Conservation (phyloP, 495 filamentous ascomycete species). For the Podospora pseudocomata region DNA sequence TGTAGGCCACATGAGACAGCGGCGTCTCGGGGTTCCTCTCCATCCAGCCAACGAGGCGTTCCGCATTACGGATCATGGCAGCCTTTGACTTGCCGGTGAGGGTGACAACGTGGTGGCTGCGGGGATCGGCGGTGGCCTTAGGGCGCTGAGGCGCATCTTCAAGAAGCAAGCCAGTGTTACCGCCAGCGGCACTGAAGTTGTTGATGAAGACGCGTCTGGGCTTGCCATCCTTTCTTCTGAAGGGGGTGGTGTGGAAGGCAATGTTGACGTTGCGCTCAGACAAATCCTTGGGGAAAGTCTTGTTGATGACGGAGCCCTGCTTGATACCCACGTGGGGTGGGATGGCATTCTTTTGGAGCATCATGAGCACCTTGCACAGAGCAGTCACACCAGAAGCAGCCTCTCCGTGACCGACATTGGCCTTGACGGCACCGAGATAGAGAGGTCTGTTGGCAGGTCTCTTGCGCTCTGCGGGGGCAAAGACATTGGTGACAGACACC, state of each 20-base stretch:
- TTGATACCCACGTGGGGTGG: conserved; percentile 90
- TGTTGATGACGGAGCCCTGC: conserved; percentile 64
- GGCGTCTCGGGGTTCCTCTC: conserved; percentile 49
- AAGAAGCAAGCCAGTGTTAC: conserved; percentile 60
- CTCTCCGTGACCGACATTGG: conserved; percentile 88
- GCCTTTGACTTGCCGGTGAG: conserved; percentile 58
- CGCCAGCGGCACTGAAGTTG: conserved; percentile 68
- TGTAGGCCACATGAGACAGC: conserved; percentile 65
- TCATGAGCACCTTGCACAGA: conserved; percentile 79
- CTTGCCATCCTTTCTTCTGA: conserved; percentile 57
- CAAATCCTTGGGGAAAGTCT: conserved; percentile 72
- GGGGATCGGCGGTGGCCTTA: conserved; percentile 40
- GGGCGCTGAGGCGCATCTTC: conserved; percentile 50
- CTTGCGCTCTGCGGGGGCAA: conserved; percentile 66
- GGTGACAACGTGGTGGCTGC: conserved; percentile 52
- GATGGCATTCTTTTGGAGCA: conserved; percentile 80
- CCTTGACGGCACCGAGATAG: conserved; percentile 78
- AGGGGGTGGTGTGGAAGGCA: conserved; percentile 57
- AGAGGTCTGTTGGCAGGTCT: conserved; percentile 67
- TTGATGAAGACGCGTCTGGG: conserved; percentile 62
- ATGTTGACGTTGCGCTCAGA: conserved; percentile 70
- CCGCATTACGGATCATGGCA: conserved; percentile 51
- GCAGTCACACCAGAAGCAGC: conserved; percentile 81
- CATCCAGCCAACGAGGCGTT: conserved; percentile 51
- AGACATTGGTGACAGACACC: conserved; percentile 71